phyloP scores from a whole-genome alignment of 2,329 filamentous ascomycete species.

The Pseudogymnoascus sp. region DNA sequence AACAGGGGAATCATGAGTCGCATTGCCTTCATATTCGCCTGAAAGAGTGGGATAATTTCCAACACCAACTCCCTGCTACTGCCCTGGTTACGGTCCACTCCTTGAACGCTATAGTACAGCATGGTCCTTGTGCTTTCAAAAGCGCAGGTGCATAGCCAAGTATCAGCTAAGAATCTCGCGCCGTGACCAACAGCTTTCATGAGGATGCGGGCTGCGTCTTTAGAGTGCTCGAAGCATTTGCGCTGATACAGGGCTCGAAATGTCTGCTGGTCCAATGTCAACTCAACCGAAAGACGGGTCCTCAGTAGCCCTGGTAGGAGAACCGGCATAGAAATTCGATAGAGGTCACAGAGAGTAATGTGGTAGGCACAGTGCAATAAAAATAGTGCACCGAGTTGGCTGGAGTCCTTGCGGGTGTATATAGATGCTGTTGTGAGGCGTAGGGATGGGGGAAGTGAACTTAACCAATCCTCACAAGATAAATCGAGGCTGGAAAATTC shows the following conservation, averaged over 20 bases:
- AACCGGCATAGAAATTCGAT: constrained; percentile 38
- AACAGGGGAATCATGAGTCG: constrained; percentile 8
- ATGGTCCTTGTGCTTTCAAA: constrained; percentile 41
- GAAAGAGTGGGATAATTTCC: constrained; percentile 1
- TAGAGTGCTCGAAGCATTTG: constrained; percentile 6
- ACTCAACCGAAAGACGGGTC: constrained; percentile 33
- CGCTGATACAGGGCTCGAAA: constrained; percentile 21
- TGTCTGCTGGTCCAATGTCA: constrained; percentile 31
- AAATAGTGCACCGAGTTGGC: constrained; percentile 37
- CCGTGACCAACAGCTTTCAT: constrained; percentile 35
- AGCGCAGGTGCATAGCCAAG: constrained; percentile 37
- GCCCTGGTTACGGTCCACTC: constrained; percentile 28
- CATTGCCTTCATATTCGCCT: constrained; percentile 7
- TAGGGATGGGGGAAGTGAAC: constrained; percentile 36
- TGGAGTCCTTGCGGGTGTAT: constrained; percentile 38
- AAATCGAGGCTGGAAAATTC: constrained; percentile 35
- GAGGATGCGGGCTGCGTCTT: constrained; percentile 28
- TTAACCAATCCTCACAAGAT: constrained; percentile 34
- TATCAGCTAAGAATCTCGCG: constrained; percentile 34
- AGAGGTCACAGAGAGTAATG: constrained; percentile 38
- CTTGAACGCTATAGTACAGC: constrained; percentile 39
- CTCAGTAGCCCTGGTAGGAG: constrained; percentile 35
- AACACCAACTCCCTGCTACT: neutral
- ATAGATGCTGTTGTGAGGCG: constrained; percentile 37
- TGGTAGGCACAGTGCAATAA: constrained; percentile 40